phyloP scores from a whole-genome alignment of 2,329 filamentous ascomycete species.

The Teratosphaeria destructans region DNA sequence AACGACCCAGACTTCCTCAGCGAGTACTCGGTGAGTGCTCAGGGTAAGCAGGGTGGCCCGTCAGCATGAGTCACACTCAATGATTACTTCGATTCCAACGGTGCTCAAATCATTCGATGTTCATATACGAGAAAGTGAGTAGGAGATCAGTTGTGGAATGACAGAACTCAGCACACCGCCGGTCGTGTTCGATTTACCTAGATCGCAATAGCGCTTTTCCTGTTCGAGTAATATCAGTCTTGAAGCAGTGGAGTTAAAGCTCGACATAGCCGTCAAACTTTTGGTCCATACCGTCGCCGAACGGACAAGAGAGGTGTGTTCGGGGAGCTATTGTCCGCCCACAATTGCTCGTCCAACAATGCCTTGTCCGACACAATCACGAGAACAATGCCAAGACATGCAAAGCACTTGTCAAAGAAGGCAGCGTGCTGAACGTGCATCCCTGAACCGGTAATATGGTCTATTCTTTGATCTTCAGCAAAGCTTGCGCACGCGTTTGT shows the following conservation, averaged over 20 bases:
- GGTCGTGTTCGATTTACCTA: neutral
- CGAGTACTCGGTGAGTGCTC: slow-evolving; percentile 6
- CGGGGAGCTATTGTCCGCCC: neutral
- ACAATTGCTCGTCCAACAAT: neutral
- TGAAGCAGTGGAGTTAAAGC: too few relatives aligned
- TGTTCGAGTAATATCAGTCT: too few relatives aligned
- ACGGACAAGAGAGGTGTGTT: neutral
- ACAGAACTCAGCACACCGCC: neutral
- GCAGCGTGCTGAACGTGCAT: neutral
- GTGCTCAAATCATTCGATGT: neutral
- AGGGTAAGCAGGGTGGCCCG: slow-evolving; percentile 18
- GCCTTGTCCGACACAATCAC: neutral
- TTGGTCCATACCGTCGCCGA: too few relatives aligned
- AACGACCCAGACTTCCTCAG: slow-evolving; percentile 72
- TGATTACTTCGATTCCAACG: neutral
- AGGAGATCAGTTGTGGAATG: neutral
- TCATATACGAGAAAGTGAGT: neutral
- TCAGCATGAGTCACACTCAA: slow-evolving; percentile 4
- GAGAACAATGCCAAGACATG: neutral
- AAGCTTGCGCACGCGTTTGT: neutral
- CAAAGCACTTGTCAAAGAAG: neutral
- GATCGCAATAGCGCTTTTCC: too few relatives aligned
- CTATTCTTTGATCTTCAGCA: neutral
- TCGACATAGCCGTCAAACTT: too few relatives aligned
- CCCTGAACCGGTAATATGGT: neutral